phyloP scores from a whole-genome alignment of 2,329 filamentous ascomycete species.

The Apiospora koreana region DNA sequence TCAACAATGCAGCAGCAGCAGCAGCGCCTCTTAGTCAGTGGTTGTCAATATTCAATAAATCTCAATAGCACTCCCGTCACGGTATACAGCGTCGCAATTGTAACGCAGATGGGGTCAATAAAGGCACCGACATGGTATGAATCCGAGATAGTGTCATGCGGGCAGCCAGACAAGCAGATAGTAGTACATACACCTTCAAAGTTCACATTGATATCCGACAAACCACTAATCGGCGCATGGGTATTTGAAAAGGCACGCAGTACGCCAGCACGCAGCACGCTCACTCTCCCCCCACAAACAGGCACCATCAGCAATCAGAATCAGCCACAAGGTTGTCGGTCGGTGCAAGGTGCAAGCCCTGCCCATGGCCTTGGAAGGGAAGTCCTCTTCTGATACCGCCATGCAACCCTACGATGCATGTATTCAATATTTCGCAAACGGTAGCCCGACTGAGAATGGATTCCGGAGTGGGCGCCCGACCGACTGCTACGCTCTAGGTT shows the following conservation, averaged over 20 bases:
- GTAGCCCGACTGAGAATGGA: conserved; percentile 1
- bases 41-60: neutral
- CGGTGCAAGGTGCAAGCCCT: conserved; percentile 9
- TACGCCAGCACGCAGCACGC: no score
- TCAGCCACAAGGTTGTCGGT: neutral
- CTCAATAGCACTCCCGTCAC: neutral
- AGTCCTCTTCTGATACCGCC: neutral
- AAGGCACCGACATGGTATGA: neutral
- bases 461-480: conserved; percentile 1
- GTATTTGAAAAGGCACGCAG: no score
- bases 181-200: no score
- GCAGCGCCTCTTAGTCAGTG: neutral
- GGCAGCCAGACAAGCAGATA: neutral
- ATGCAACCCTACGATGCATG: conserved; percentile 7
- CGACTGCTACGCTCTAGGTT: neutral
- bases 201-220: neutral
- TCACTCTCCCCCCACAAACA: neutral
- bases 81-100: conserved; percentile 10
- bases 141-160: conserved; percentile 5
- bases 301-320: neutral
- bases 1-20: neutral
- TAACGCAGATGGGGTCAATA: conserved; percentile 7
- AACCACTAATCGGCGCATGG: neutral
- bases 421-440: neutral
- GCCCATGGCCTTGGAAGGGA: neutral